Evolutionary conservation across 768 basidiomycete species (phyloP), one percentile per base, ranked within the genome.

Genomic region (Leucocoprinus sp.): DNA sequence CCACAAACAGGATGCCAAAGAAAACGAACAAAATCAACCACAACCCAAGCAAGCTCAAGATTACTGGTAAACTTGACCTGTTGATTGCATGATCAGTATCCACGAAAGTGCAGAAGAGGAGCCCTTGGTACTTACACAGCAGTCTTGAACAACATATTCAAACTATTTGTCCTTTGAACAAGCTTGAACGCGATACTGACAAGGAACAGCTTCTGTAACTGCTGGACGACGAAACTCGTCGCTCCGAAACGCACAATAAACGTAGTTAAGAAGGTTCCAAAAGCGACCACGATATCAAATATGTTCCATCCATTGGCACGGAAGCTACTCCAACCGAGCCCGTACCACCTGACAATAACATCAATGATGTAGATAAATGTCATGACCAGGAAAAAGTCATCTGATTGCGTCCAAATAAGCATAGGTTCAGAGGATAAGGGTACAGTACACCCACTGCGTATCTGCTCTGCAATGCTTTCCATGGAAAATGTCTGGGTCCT

Each of bases 91-190:
- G 49, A 38, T 48, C 8, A 43, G 37, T 19, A n/a, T n/a, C 23
- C 17, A 17, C 14, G 27, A 23, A 33, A 23, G 4, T 2, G 34
- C 28, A 33, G 38, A 45, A 9, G 18, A 23, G 65, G 24, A 59
- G 9, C 4, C 14, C 8, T 7, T 14, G n/a, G 35, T 5, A 72
- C 92, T 41, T 70, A 95, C 91, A 88, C 77, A 4, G 89, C 87
- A 14, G 92, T 96, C 68, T 97, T 97, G 76, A 97, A 97, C 14
- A 98, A 70, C 66, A 93, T 90, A 57, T 97, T 97, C 51, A 98
- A 68, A 51, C 79, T 80, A 56, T 89, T 82, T 49, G 83, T 84
- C 33, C 86, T 75, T 56, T 97, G 90, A 0, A 96, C 88, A 8
- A 98, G 76, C 62, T 98, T 98, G 74, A 97, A 84, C 0, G 90